Percentiles rank a stretch among this genome's conserved stretches.
phyloP scores from a whole-genome alignment of 2,329 filamentous ascomycete genomes.

The Ceratocystis papillata region DNA sequence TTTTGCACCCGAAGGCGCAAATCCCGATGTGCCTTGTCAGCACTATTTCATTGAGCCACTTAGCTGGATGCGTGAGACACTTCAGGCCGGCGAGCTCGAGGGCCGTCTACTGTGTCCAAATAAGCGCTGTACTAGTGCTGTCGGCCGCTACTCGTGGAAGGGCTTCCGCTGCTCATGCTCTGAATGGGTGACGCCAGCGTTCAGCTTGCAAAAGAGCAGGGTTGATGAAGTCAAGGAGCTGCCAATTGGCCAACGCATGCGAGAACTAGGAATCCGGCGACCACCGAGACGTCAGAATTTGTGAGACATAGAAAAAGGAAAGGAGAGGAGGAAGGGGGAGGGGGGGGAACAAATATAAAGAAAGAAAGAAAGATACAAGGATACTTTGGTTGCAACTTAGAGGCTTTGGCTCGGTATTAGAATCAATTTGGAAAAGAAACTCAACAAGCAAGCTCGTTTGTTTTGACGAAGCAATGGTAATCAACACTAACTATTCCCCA shows the following conservation, averaged over 20 bases:
- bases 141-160: slow-evolving; percentile 94
- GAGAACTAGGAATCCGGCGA: slow-evolving; percentile 42
- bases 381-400: slow-evolving; percentile 1
- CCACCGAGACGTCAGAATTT: slow-evolving; percentile 39
- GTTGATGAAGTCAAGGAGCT: slow-evolving; percentile 56
- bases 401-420: slow-evolving; percentile 1
- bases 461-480: background rate
- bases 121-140: slow-evolving; percentile 62
- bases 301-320: slow-evolving; percentile 25
- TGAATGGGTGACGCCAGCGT: slow-evolving; percentile 81
- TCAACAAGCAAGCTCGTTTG: background rate
- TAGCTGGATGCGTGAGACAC: slow-evolving; percentile 81
- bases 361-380: background rate
- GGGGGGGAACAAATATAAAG: background rate
- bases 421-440: slow-evolving; percentile 11
- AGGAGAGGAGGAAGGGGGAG: background rate
- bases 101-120: slow-evolving; percentile 79
- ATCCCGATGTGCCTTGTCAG: slow-evolving; percentile 45
- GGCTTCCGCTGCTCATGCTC: slow-evolving; percentile 87
- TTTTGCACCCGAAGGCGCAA: slow-evolving; percentile 27
- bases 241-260: slow-evolving; percentile 25
- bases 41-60: slow-evolving; percentile 88
- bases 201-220: slow-evolving; percentile 70
- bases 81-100: slow-evolving; percentile 71
- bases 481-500: background rate